Base-by-base conservation (phyloP, 805 yeast genomes). In the Ogataea haglerorum region DNA sequence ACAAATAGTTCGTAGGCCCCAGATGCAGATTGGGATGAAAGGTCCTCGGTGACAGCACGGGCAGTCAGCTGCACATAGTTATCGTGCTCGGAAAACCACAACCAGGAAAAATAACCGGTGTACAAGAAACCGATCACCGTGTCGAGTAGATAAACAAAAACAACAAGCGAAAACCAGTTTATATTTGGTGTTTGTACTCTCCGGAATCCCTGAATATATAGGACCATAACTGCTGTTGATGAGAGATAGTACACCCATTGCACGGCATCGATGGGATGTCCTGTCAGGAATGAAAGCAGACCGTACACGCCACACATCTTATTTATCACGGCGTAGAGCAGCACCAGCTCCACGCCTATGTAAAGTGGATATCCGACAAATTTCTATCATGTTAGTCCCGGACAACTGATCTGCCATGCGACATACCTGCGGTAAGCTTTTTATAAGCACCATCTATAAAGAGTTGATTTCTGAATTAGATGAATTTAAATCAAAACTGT, bases 291-390 rank as follows among this genome's bases (percentile, higher is more conserved):
- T 1, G 97, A 89, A 16, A 89, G 67, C 25, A 91, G 68, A 21
- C 97, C 99, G 61, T 83, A 91, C 15, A 80, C 69, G 8, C 98
- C 96, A 43, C 95, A 80, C 50, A 90, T 86, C 59, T 90, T 90
- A 67, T 91, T 91, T 48, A 90, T 71, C 26, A 89, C 74, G 12
- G 90, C 84, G 26, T 85, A 69, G 1, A 86, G 82, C 5, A 89
- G 69, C 15, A 84, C 76, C 2, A 87, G 60, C 60, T 91, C 98
- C 17, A 89, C 95, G 10, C 97, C 98, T 17, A 85, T 71, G 56
- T 84, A 87, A 18, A 91, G 72, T 5, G 98, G 96, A 4, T 87
- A 63, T 38, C 40, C 42, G 15, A 39, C 19, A 22, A 43, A 43
- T 25, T 36, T 43, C 47, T 43, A 13, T 27, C 12, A 13, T 14